Base-by-base conservation (phyloP, 2,329 filamentous ascomycete genomes). In the Arthrobotrys entomopaga region DNA sequence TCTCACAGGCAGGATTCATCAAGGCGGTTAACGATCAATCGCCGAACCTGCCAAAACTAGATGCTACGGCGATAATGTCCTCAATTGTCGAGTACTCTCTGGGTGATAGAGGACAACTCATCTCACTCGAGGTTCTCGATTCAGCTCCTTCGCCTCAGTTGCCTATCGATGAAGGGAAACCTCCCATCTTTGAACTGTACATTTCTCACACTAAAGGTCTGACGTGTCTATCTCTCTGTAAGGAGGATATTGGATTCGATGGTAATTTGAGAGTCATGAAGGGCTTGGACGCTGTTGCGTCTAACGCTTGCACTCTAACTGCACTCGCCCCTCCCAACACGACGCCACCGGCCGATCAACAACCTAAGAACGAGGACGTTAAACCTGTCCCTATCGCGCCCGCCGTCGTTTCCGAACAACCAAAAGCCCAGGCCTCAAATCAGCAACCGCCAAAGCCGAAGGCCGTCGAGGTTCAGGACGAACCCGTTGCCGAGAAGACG, bases 191-290 rank as follows among this genome's bases (percentile, higher is more conserved):
- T 79, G 95, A 99, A 83, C 86, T 99, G 8, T 99, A 99, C 81
- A 91, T 92, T 34, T 96, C 97, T 90, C 94, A 99, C 82, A 97
- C 95, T 10, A 96, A 93, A 83, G 95, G 95, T 75, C 93, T 98
- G n/a, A 93, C 93, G 16, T 94, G 91, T 79, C 81, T 98, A 61
- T 89, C 89, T 76, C 88, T 99, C 81, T 94, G 91, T 81, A 92
- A 94, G 80, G 88, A 89, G 59, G 94, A 98, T 82, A 85, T 99
- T 56, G 95, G 96, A 29, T 98, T 93, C 93, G 90, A 90, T 78
- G 87, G 88, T 78, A 92, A 97, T 76, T 94, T 93, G 82, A 96
- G 96, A 84, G 91, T 96, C 61, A 84, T 97, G 43, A 84, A 89
- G 63, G 86, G 90, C 0, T 87, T 95, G 43, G 89, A 96, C 81